Evolutionary conservation across 805 yeast genomes (phyloP), one percentile per base, ranked within the genome.

Genomic region (Pichia insulana): DNA sequence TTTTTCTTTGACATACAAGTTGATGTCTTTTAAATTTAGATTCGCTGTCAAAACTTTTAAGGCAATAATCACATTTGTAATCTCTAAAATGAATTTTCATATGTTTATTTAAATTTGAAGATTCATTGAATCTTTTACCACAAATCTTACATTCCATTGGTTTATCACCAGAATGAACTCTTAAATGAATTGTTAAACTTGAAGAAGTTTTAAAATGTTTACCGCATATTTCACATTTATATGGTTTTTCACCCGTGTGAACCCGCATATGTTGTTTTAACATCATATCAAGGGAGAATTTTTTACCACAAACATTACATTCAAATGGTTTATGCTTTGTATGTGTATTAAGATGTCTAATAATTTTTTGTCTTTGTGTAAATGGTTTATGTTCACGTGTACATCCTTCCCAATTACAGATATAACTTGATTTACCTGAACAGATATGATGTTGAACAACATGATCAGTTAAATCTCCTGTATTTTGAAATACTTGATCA

Each of bases 191-290:
- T 2, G 87, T 81, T 36, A 89, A 67, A 13, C 92, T 80, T 4
- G 92, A 80, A 25, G 84, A 74, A 2, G 95, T 86, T 10, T 95
- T 83, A 65, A 90, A 90, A 20, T 67, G 58, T 58, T 87, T 89
- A 4, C 74, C 80, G 60, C 98, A 90, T 2, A 67, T 56, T 20
- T 71, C 66, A 60, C 98, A 90, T 41, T 60, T 61, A 58, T 71
- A 88, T 1, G 97, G 97, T 55, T 79, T 83, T 53, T 88, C 97
- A 2, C 96, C 96, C 1, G 90, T 78, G 59, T 90, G 97, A 3
- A 76, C 78, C 40, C 96, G 68, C 66, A 73, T 61, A 61, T 92
- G 98, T 61, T 87, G 96, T 34, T 72, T 71, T 35, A 92, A 67
- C 71, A 83, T 82, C 27, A 81, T 67, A 39, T 83, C 85, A 34